A percentile compares a stretch with the other conserved stretches of the same genome.
phyloP scores from a whole-genome alignment of 2,329 filamentous ascomycete genomes.

The Penicillium sp. region DNA sequence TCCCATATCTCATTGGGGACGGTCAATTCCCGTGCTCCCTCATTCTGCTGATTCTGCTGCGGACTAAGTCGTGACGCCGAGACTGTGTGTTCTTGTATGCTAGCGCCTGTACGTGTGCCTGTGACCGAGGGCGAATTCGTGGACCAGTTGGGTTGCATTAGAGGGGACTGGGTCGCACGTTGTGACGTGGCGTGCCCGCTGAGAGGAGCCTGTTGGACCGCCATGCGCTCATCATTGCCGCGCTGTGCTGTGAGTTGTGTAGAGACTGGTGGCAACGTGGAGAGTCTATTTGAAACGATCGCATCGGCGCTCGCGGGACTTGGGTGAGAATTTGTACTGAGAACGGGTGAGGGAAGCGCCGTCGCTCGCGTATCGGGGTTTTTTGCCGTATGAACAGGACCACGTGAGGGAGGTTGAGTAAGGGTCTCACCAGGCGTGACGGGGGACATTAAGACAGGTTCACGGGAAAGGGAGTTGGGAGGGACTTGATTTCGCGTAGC shows the following conservation, averaged over 20 bases:
- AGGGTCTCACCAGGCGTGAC: conserved; percentile 19
- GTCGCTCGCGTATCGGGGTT: conserved; percentile 13
- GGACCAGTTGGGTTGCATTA: neutral
- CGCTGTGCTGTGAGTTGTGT: neutral
- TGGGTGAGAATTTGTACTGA: conserved; percentile 28
- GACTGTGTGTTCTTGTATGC: neutral
- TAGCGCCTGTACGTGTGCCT: neutral
- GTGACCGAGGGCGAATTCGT: neutral
- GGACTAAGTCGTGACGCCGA: neutral
- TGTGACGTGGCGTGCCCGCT: neutral
- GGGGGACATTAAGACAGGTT: conserved; percentile 20
- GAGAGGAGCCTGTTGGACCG: neutral
- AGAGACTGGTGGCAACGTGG: neutral
- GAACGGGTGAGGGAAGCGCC: conserved; percentile 33
- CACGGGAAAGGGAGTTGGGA: neutral
- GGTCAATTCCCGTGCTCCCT: neutral
- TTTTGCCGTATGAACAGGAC: conserved; percentile 1
- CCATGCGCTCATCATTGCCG: conserved; percentile 1
- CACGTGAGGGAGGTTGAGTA: conserved; percentile 1
- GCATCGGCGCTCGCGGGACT: conserved; percentile 26
- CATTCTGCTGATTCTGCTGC: neutral
- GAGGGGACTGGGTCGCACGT: neutral
- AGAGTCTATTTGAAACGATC: neutral
- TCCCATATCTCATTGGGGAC: conserved; percentile 11
- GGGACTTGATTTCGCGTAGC: neutral